Evolutionary conservation across 176 grass and related monocot genomes (phyloP).

Genomic region (Aegilops tauschii): DNA sequence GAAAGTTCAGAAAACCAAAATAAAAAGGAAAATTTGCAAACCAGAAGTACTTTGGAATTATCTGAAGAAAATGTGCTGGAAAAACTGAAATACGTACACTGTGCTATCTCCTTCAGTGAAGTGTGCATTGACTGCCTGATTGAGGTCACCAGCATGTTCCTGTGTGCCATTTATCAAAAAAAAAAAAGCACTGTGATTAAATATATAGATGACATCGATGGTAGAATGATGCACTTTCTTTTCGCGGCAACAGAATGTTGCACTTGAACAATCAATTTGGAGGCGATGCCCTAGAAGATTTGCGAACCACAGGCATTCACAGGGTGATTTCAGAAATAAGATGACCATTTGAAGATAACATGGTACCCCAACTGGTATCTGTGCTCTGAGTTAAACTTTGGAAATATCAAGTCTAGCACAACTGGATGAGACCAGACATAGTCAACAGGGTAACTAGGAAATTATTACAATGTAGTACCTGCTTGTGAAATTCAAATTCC

Average conservation of each 20-base stretch:
- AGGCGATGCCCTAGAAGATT: neutral
- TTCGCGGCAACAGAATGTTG: neutral
- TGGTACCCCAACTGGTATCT: neutral
- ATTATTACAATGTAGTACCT: neutral
- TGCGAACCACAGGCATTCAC: neutral
- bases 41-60: neutral
- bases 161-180: slow-evolving; percentile 33
- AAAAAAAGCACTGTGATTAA: slow-evolving; percentile 24
- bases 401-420: neutral
- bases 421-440: neutral
- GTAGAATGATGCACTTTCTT: slow-evolving; percentile 4
- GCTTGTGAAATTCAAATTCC: neutral
- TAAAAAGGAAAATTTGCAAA: neutral
- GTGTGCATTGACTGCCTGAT: slow-evolving; percentile 81
- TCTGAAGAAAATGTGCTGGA: neutral
- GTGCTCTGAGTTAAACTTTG: neutral
- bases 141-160: slow-evolving; percentile 90
- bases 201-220: slow-evolving; percentile 9
- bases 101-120: slow-evolving; percentile 69
- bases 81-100: slow-evolving; percentile 41
- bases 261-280: neutral
- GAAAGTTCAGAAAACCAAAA: neutral
- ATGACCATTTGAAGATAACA: neutral
- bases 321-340: neutral
- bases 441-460: neutral